A percentile compares a stretch with the other conserved stretches of the same genome.
Evolutionary conservation across 2,329 filamentous ascomycete genomes (phyloP).

Genomic region (Penicillium nordicum): DNA sequence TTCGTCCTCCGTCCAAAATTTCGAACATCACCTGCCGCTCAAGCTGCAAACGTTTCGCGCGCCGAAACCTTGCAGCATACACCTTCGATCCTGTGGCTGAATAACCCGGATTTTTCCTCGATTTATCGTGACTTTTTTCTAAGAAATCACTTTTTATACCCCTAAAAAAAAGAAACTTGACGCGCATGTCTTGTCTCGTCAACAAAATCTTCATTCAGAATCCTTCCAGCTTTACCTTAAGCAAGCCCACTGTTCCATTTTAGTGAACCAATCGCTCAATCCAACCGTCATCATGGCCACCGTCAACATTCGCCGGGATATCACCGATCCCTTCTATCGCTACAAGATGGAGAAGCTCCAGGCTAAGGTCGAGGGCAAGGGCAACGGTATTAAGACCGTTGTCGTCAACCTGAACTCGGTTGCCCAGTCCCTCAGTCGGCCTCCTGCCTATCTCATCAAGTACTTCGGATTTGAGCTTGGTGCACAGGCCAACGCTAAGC

Average conservation of each 20-base stretch:
- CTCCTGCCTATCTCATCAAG: constrained; percentile 95
- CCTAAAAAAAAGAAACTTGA: constrained; percentile 26
- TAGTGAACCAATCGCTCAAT: constrained; percentile 26
- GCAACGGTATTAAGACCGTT: constrained; percentile 99
- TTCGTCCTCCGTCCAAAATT: constrained; percentile 94
- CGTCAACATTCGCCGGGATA: constrained; percentile 97
- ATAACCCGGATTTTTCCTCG: constrained; percentile 23
- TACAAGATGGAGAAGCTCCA: constrained; percentile 99
- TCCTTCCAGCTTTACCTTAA: constrained; percentile 34
- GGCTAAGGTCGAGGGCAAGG: constrained; percentile 99
- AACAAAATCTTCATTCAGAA: constrained; percentile 45
- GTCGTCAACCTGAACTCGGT: constrained; percentile 96
- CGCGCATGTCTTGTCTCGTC: constrained; percentile 60
- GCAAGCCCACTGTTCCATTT: constrained; percentile 28
- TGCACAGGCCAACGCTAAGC: constrained; percentile 97
- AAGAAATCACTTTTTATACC: constrained; percentile 37
- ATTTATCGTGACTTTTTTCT: constrained; percentile 25
- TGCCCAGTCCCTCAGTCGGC: constrained; percentile 84
- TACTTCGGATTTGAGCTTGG: constrained; percentile 99
- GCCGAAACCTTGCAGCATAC: constrained; percentile 87
- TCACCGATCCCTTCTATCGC: constrained; percentile 98
- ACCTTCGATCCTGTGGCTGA: constrained; percentile 93
- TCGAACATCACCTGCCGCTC: constrained; percentile 88
- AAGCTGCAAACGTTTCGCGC: constrained; percentile 96
- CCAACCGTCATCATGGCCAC: constrained; percentile 76